Evolutionary conservation across 805 yeast species (phyloP).

Genomic region (Diddensiella santjacobensis): DNA sequence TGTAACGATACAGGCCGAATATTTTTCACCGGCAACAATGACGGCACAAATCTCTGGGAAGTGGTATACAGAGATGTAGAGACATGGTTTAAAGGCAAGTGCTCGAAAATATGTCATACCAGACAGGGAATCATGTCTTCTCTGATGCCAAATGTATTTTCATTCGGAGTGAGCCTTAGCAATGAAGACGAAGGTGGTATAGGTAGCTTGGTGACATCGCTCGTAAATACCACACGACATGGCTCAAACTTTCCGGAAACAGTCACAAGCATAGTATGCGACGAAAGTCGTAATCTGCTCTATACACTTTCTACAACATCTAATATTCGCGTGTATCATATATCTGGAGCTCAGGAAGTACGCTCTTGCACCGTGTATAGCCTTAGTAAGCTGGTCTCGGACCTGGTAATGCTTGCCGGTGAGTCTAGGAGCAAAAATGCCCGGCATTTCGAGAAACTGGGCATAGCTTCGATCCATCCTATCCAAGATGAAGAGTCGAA

Average conservation of each 20-base stretch:
- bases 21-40: slow-evolving; percentile 77
- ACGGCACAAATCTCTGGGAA: slow-evolving; percentile 80
- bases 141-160: slow-evolving; percentile 18
- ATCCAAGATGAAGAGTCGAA: slow-evolving; percentile 61
- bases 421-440: not conserved
- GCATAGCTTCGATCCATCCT: slow-evolving; percentile 56
- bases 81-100: slow-evolving; percentile 81
- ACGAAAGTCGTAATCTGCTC: slow-evolving; percentile 69
- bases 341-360: slow-evolving; percentile 33
- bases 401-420: slow-evolving; percentile 1
- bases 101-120: slow-evolving; percentile 80
- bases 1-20: slow-evolving; percentile 69
- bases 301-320: slow-evolving; percentile 83
- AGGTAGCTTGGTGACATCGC: not conserved
- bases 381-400: slow-evolving; percentile 8
- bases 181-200: not conserved
- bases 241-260: slow-evolving; percentile 45
- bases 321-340: slow-evolving; percentile 71
- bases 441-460: slow-evolving; percentile 20
- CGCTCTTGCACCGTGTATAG: slow-evolving; percentile 22
- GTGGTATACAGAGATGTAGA: slow-evolving; percentile 76
- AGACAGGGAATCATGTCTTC: slow-evolving; percentile 49
- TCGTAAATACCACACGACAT: not conserved
- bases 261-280: slow-evolving; percentile 63
- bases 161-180: not conserved